Base-by-base conservation (phyloP, 1,284 basidiomycete genomes). In the Sphaerobolus stellatus region DNA sequence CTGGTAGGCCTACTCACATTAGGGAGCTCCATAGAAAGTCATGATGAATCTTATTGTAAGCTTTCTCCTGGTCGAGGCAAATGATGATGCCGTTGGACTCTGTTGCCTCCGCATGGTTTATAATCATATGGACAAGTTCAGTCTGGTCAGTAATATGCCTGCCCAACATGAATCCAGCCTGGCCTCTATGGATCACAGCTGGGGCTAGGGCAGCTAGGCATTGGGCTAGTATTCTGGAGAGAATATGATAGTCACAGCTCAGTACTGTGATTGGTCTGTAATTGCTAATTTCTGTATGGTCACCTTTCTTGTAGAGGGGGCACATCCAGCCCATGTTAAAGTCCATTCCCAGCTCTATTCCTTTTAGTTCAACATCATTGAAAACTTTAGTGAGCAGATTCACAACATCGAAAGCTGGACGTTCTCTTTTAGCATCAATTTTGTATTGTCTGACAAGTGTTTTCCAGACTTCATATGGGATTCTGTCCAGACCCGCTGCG, bases 281-380 rank as follows among this genome's bases (percentile, higher is more conserved):
- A 7, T 38, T 38, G 22, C 36, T 38, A 3, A 38, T 7, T n/a
- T 38, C 36, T 16, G 36, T 38, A 3, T 5, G 36, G 7, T 38
- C 36, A 38, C 22, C 22, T 38, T 38, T 38, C 36, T 38, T 38
- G 22, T 38, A 38, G 3, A 3, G 3, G 22, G 36, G 36, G 36
- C 36, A 38, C 36, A 38, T 38, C 66, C 69, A 69, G 2, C 71
- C 71, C 2, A 61, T 51, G 0, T 64, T 50, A 48, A 71, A 70
- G 4, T 51, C 25, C 0, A 61, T 60, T 2, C 46, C 52, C 13
- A 33, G 29, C 11, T 46, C 36, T 3, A 65, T 45, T 0, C 56
- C 54, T 24, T 59, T 8, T 3, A 43, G n/a, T 46, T 63, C 28
- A 13, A 63, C 55, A 20, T 64, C 49, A 20, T 62, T 54, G 56